phyloP scores from a whole-genome alignment of 371 early-diverging fungal species.

The Circinella minor region DNA sequence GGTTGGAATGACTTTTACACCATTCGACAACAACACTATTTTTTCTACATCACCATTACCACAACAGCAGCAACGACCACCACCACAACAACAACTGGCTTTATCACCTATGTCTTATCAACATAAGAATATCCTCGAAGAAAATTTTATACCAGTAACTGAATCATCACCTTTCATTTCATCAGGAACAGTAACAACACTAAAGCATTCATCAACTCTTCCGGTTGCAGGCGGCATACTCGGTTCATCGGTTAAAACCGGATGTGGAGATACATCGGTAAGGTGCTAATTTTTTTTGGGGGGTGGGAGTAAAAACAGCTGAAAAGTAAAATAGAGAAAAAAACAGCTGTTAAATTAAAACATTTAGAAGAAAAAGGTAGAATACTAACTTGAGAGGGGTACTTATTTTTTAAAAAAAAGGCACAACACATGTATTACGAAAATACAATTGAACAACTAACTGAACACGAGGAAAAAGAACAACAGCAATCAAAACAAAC shows the following conservation, averaged over 20 bases:
- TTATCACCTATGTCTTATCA: too few relatives aligned
- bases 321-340: not conserved
- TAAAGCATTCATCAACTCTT: not conserved
- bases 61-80: not conserved
- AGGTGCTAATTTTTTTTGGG: not conserved
- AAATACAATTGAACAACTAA: not conserved
- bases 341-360: too few relatives aligned
- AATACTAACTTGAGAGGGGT: too few relatives aligned
- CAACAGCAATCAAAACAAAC: not conserved
- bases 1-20: too few relatives aligned
- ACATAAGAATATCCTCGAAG: too few relatives aligned
- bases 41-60: not conserved
- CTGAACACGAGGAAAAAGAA: not conserved
- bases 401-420: too few relatives aligned
- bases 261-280: slow-evolving; percentile 2
- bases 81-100: too few relatives aligned
- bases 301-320: not conserved
- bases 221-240: not conserved
- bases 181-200: not conserved
- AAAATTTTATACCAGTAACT: not conserved
- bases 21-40: too few relatives aligned
- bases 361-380: not conserved
- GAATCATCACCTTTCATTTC: not conserved
- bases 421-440: not conserved
- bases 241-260: slow-evolving; percentile 5